phyloP scores from a whole-genome alignment of 768 basidiomycete species.

The Collybiopsis confluens region DNA sequence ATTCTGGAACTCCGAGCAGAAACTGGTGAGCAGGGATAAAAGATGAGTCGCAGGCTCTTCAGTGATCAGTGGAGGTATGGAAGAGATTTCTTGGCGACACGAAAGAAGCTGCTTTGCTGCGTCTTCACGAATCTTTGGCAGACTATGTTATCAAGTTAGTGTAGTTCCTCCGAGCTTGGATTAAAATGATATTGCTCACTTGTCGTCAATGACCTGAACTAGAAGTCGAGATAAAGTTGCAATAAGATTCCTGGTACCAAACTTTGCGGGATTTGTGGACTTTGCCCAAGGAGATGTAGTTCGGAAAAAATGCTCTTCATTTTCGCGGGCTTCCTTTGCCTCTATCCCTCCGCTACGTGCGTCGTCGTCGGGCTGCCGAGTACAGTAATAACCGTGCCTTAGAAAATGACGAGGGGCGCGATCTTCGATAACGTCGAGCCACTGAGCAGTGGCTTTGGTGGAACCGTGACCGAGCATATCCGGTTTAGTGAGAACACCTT shows the following conservation, averaged over 20 bases:
- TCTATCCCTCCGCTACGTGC: slow-evolving; percentile 27
- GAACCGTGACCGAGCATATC: slow-evolving; percentile 35
- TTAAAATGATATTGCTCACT: slow-evolving; percentile 12
- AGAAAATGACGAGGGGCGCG: slow-evolving; percentile 28
- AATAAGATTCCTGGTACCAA: slow-evolving; percentile 33
- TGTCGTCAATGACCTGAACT: slow-evolving; percentile 28
- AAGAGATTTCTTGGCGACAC: slow-evolving; percentile 20
- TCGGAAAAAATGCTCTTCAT: slow-evolving; percentile 31
- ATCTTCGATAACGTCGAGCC: slow-evolving; percentile 41
- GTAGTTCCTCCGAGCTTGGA: neutral
- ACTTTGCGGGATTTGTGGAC: slow-evolving; percentile 20
- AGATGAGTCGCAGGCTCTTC: slow-evolving; percentile 33
- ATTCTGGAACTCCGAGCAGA: slow-evolving; percentile 24
- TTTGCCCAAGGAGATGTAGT: slow-evolving; percentile 31
- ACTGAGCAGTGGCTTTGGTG: slow-evolving; percentile 29
- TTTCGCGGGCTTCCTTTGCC: slow-evolving; percentile 25
- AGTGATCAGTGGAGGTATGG: slow-evolving; percentile 24
- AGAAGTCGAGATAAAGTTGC: slow-evolving; percentile 30
- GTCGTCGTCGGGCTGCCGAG: slow-evolving; percentile 35
- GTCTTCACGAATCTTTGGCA: slow-evolving; percentile 25
- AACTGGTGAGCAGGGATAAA: slow-evolving; percentile 28
- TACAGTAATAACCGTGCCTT: slow-evolving; percentile 38
- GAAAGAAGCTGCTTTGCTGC: slow-evolving; percentile 18
- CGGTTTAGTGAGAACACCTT: slow-evolving; percentile 55
- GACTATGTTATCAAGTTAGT: neutral